These are phyloP conservation scores for Rhododendron vialii DNA, from an alignment of 148 eudicot genomes.

Conservation along the genomic window DNA sequence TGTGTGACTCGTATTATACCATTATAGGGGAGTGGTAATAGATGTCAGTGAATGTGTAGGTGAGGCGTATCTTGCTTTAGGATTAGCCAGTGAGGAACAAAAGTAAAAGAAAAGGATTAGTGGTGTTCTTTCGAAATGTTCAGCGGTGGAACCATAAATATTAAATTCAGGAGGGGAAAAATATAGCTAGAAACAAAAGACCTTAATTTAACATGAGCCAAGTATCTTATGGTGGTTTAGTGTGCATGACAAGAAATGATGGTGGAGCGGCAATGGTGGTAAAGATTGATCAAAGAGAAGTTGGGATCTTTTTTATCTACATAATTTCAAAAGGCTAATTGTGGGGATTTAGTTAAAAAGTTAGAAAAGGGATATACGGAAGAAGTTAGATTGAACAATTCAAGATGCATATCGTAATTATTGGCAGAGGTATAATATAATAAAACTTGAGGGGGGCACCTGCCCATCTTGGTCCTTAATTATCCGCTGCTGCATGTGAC, in stretches of 20 bases:
- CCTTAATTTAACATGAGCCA: not conserved
- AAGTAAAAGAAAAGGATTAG: not conserved
- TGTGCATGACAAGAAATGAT: not conserved
- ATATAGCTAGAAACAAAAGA: not conserved
- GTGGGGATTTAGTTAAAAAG: not conserved
- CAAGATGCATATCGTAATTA: not conserved
- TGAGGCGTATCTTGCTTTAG: not conserved
- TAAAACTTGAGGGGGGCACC: not conserved
- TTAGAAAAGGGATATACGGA: not conserved
- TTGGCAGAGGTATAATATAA: not conserved
- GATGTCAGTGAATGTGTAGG: not conserved
- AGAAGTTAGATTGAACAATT: not conserved
- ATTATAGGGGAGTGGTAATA: not conserved
- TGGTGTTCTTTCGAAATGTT: not conserved
- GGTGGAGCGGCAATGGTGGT: not conserved
- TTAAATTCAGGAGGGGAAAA: not conserved
- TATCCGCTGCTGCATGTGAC: not conserved
- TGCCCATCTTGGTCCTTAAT: not conserved
- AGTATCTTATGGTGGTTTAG: not conserved
- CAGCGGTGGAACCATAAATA: not conserved
- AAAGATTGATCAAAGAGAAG: not conserved
- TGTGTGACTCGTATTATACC: not conserved
- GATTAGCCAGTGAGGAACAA: not conserved
- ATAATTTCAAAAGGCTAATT: not conserved
- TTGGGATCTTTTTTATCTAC: not conserved